Evolutionary conservation across 192 early-diverging fungal genomes (phyloP).

Genomic region (Rhizoclosmatium sp.): DNA sequence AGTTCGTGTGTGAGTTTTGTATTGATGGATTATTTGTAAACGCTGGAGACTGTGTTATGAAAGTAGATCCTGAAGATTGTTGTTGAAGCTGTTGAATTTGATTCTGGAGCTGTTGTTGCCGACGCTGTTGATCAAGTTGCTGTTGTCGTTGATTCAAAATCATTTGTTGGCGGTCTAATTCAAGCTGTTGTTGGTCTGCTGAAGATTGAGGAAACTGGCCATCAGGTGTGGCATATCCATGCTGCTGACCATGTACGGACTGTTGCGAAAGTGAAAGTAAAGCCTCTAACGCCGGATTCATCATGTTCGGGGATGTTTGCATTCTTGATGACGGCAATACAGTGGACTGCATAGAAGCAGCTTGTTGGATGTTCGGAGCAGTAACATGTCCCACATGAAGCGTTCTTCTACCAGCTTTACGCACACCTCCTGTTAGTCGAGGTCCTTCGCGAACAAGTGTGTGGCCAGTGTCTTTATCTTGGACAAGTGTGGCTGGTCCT

Average conservation of each 20-base stretch:
- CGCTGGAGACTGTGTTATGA: background rate
- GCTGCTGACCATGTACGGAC: too few relatives aligned
- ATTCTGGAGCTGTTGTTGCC: background rate
- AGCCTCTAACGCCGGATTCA: too few relatives aligned
- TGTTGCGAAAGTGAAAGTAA: too few relatives aligned
- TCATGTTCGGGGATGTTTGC: too few relatives aligned
- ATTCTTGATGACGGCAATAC: too few relatives aligned
- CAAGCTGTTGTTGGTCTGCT: too few relatives aligned
- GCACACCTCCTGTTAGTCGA: conserved; percentile 18
- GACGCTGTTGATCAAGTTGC: background rate
- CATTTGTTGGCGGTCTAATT: background rate
- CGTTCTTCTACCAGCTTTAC: background rate
- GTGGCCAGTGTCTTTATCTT: conserved; percentile 15
- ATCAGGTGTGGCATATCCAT: too few relatives aligned
- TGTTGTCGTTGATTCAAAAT: background rate
- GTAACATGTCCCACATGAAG: too few relatives aligned
- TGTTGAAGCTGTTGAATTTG: background rate
- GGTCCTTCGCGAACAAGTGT: conserved; percentile 18
- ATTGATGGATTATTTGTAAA: background rate
- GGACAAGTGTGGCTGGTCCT: conserved; percentile 8
- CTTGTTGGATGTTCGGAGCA: too few relatives aligned
- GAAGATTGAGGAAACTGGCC: too few relatives aligned
- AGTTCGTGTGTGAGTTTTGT: background rate
- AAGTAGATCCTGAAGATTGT: background rate
- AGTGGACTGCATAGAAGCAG: too few relatives aligned